A percentile compares a stretch with the other conserved stretches of the same genome.
Evolutionary conservation across 2,329 filamentous ascomycete species (phyloP).

Genomic region (Alternaria brassicae): DNA sequence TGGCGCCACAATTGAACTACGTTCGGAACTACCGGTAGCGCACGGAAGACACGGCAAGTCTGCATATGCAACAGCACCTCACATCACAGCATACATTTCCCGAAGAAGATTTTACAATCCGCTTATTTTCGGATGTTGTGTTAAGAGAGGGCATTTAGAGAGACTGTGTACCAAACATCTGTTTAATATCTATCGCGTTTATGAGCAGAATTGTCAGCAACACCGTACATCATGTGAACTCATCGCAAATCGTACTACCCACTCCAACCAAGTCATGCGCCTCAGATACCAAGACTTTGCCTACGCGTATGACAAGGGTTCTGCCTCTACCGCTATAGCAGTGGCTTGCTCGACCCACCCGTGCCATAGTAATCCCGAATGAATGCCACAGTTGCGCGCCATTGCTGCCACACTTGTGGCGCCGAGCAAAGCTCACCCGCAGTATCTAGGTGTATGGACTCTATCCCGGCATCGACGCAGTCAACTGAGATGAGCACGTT

Average conservation of each 20-base stretch:
- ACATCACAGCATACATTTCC: conserved; percentile 2
- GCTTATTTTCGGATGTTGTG: not conserved
- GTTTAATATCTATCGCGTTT: not conserved
- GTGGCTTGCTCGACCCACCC: conserved; percentile 17
- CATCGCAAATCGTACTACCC: not conserved
- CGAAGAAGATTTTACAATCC: not conserved
- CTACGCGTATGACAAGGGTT: conserved; percentile 25
- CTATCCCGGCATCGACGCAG: conserved; percentile 1
- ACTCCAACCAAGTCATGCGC: conserved; percentile 22
- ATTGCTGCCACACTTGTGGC: conserved; percentile 25
- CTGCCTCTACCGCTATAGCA: conserved; percentile 17
- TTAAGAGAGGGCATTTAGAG: not conserved
- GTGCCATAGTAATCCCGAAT: conserved; percentile 5
- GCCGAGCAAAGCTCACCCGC: conserved; percentile 10
- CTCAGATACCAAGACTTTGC: conserved; percentile 27
- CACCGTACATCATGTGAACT: not conserved
- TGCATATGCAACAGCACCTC: conserved; percentile 18
- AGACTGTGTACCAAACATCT: not conserved
- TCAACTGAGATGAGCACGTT: conserved; percentile 4
- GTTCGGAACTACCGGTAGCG: not conserved
- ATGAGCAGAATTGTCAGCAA: not conserved
- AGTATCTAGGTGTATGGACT: not conserved
- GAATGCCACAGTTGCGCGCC: conserved; percentile 11
- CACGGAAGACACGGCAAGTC: conserved; percentile 23
- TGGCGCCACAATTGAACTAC: conserved; percentile 21